phyloP scores from a whole-genome alignment of 345 rosid genomes.

The Rhodamnia argentea region DNA sequence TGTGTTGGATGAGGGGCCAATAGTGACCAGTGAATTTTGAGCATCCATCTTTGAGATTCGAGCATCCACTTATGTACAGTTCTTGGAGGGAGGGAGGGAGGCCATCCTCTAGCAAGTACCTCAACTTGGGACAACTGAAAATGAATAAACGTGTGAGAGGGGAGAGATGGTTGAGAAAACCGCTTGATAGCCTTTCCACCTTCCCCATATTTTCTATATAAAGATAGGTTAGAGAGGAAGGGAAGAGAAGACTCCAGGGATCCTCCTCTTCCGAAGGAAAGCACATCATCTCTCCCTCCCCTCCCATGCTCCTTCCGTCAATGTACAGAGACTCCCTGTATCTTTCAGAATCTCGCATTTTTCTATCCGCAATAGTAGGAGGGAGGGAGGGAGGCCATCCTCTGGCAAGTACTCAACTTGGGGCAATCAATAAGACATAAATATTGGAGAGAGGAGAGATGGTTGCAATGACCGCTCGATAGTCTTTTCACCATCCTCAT shows the following conservation, averaged over 20 bases:
- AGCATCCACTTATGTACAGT: rapidly evolving
- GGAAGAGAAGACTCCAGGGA: neutral
- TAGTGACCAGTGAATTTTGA: neutral
- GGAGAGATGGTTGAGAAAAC: neutral
- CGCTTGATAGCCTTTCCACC: neutral
- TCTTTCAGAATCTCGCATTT: too few species aligned
- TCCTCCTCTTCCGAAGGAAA: too few species aligned
- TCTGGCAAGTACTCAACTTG: too few species aligned
- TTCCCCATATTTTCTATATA: rapidly evolving
- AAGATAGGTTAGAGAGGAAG: neutral
- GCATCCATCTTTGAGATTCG: neutral
- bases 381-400: too few species aligned
- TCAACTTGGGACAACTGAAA: neutral
- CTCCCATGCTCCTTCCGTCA: too few species aligned
- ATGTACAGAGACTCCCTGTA: too few species aligned
- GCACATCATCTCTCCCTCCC: too few species aligned
- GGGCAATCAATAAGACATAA: too few species aligned
- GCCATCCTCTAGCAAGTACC: neutral
- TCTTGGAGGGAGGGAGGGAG: neutral
- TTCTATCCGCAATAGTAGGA: too few species aligned
- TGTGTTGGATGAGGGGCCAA: neutral
- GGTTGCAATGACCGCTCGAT: too few species aligned
- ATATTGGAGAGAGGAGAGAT: too few species aligned
- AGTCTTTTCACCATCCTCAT: too few species aligned
- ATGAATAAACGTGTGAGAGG: rapidly evolving